Conservation (phyloP, 2,329 filamentous ascomycete species). For the Emmonsiellopsis sp. region DNA sequence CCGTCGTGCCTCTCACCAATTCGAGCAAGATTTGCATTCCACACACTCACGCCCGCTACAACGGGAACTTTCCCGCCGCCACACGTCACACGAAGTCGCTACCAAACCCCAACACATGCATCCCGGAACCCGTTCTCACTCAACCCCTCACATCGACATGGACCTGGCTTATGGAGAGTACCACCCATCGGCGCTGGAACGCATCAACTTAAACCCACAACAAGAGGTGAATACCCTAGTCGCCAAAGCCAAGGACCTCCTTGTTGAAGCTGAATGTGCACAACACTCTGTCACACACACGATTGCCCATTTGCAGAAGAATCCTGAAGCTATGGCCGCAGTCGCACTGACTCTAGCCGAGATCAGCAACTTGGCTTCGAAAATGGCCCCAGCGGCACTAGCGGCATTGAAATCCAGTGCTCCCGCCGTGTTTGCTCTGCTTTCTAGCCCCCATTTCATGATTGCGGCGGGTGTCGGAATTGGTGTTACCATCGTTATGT, state of each 20-base stretch:
- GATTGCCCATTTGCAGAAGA: slow-evolving; percentile 70
- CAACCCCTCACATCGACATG: slow-evolving; percentile 59
- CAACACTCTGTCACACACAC: slow-evolving; percentile 76
- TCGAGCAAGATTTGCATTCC: slow-evolving; percentile 25
- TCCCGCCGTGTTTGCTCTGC: slow-evolving; percentile 75
- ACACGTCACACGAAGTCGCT: slow-evolving; percentile 28
- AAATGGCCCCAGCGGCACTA: slow-evolving; percentile 76
- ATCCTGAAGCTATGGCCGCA: slow-evolving; percentile 84
- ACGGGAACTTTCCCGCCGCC: slow-evolving; percentile 25
- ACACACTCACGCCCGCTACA: slow-evolving; percentile 13
- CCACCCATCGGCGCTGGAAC: slow-evolving; percentile 51
- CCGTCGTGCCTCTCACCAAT: slow-evolving; percentile 18
- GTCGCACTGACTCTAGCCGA: slow-evolving; percentile 89
- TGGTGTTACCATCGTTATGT: slow-evolving; percentile 89
- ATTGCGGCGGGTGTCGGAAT: slow-evolving; percentile 84
- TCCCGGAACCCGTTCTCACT: slow-evolving; percentile 18
- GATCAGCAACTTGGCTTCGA: slow-evolving; percentile 70
- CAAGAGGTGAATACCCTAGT: slow-evolving; percentile 58
- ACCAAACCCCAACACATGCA: slow-evolving; percentile 1
- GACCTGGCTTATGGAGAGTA: slow-evolving; percentile 82
- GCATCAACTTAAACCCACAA: slow-evolving; percentile 34
- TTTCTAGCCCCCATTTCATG: slow-evolving; percentile 86
- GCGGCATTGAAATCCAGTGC: slow-evolving; percentile 67
- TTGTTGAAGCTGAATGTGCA: slow-evolving; percentile 81
- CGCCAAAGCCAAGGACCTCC: slow-evolving; percentile 61